Evolutionary conservation across 2,329 filamentous ascomycete species (phyloP).

Genomic region (Aureobasidium subglaciale): DNA sequence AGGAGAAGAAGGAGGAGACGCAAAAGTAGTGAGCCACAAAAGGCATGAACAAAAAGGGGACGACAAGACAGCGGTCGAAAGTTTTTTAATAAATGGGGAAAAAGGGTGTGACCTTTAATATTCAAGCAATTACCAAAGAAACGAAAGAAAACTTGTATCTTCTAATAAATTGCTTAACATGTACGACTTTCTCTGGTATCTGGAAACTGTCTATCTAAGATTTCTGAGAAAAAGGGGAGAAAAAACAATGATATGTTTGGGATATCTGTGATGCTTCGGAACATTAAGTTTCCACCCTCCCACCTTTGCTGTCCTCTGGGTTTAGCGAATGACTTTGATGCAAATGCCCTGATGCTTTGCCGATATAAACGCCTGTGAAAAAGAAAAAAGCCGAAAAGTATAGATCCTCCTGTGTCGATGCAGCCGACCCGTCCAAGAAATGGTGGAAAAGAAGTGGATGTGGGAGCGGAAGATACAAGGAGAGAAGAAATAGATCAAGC

Average conservation of each 20-base stretch:
- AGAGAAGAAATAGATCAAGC: conserved; percentile 39
- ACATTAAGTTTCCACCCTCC: too few species aligned
- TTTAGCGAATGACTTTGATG: neutral
- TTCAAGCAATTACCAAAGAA: too few species aligned
- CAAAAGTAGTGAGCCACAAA: too few species aligned
- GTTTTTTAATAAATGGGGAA: too few species aligned
- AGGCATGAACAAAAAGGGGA: neutral
- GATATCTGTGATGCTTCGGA: too few species aligned
- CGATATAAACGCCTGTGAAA: neutral
- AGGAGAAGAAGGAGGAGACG: neutral
- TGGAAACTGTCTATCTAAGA: too few species aligned
- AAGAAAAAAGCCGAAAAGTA: neutral
- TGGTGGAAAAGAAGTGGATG: neutral
- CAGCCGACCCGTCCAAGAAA: neutral
- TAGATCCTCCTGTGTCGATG: neutral
- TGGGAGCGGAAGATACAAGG: neutral
- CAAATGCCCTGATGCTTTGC: neutral
- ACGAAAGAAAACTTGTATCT: too few species aligned
- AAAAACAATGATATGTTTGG: too few species aligned
- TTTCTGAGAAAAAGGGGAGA: too few species aligned
- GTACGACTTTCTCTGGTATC: too few species aligned
- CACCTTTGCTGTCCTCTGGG: too few species aligned
- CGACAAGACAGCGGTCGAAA: neutral
- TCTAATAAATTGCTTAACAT: too few species aligned
- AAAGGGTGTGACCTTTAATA: neutral